These are phyloP conservation scores for Lactarius akahatsu DNA, from an alignment of 768 basidiomycete species.

Conservation along the genomic window DNA sequence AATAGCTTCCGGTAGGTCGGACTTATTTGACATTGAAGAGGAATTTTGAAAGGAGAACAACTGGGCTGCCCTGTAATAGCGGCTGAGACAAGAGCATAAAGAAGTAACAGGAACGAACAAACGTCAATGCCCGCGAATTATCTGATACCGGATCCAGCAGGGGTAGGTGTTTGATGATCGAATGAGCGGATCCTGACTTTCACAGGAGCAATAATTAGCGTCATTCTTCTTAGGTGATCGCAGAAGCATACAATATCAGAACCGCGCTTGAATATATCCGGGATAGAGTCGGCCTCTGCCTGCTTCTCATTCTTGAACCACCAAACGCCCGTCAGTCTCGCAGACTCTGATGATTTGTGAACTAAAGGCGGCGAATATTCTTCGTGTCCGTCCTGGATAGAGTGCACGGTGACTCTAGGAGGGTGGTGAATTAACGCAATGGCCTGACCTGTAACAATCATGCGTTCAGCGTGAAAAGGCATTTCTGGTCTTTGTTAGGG, in stretches of 20 bases:
- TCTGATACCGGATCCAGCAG: slow-evolving; percentile 70
- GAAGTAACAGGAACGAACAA: slow-evolving; percentile 37
- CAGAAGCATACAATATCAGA: slow-evolving; percentile 54
- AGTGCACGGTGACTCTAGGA: slow-evolving; percentile 66
- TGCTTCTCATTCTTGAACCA: slow-evolving; percentile 62
- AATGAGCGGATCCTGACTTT: slow-evolving; percentile 77
- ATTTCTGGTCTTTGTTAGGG: not conserved
- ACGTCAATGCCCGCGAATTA: slow-evolving; percentile 67
- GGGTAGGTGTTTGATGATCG: slow-evolving; percentile 65
- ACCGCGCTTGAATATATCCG: slow-evolving; percentile 74
- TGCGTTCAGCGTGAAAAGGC: slow-evolving; percentile 2
- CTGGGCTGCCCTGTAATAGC: slow-evolving; percentile 59
- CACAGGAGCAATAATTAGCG: slow-evolving; percentile 26
- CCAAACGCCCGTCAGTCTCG: slow-evolving; percentile 56
- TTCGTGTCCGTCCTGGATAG: slow-evolving; percentile 71
- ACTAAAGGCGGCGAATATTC: slow-evolving; percentile 48
- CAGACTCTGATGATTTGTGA: slow-evolving; percentile 25
- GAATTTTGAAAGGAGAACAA: slow-evolving; percentile 79
- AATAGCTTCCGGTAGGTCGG: slow-evolving; percentile 57
- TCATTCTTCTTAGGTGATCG: slow-evolving; percentile 12
- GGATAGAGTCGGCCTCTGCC: slow-evolving; percentile 46
- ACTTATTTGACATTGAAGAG: slow-evolving; percentile 48
- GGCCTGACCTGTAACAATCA: slow-evolving; percentile 52
- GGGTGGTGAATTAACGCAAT: slow-evolving; percentile 74
- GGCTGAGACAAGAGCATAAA: slow-evolving; percentile 17